A percentile compares a stretch with the other conserved stretches of the same genome.
Evolutionary conservation across 768 basidiomycete genomes (phyloP).

Genomic region (Agrocybe pediades): DNA sequence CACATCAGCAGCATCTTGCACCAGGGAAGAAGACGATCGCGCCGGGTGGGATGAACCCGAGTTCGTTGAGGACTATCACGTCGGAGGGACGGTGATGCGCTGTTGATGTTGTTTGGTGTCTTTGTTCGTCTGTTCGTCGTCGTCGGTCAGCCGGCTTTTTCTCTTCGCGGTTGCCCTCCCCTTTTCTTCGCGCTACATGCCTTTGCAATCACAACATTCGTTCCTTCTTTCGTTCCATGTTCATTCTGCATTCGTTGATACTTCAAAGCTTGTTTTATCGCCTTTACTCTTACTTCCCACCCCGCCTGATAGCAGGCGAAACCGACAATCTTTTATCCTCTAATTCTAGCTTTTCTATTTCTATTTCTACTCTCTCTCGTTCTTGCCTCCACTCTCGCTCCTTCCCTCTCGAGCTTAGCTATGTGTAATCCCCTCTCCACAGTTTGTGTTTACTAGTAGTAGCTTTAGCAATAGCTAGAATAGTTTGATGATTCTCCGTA

Average conservation of each 20-base stretch:
- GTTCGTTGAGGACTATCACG: conserved; percentile 9
- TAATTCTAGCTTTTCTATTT: neutral
- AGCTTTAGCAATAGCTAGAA: neutral
- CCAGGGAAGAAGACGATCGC: conserved; percentile 13
- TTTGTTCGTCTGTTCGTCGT: neutral
- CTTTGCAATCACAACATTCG: too few species aligned
- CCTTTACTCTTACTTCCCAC: neutral
- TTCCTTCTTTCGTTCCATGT: neutral
- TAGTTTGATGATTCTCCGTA: too few species aligned
- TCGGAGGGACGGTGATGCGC: conserved; percentile 6
- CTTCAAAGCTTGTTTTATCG: neutral
- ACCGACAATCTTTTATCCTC: neutral
- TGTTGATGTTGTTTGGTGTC: too few species aligned
- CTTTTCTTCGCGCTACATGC: neutral
- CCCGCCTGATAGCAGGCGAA: neutral
- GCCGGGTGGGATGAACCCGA: conserved; percentile 7
- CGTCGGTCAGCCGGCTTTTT: neutral
- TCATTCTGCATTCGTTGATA: neutral
- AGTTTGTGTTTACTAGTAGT: neutral
- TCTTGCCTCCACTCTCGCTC: neutral
- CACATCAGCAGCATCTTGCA: conserved; percentile 18
- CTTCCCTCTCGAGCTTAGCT: neutral
- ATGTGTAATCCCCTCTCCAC: neutral
- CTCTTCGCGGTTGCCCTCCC: neutral
- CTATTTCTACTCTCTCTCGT: neutral